Evolutionary conservation across 2,329 filamentous ascomycete genomes (phyloP), one percentile per base, ranked within the genome.

Genomic region (Camptophora hylomeconis): DNA sequence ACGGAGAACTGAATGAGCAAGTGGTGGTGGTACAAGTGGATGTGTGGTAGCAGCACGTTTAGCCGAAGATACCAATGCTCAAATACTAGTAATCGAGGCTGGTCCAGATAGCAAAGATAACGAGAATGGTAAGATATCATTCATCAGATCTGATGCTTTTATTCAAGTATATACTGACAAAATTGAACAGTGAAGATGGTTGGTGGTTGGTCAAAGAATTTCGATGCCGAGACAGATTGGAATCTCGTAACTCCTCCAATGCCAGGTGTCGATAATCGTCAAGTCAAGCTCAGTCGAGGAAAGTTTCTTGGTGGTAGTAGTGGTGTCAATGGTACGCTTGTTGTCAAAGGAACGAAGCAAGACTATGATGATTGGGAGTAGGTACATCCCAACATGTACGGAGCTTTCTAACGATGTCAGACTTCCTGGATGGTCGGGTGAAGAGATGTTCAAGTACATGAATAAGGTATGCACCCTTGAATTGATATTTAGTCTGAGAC

Each of bases 371-470:
- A 73, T 33, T 72, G 69, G 69, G 57, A 48, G 2, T 19, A 52
- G 4, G 68, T 64, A 3, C 69, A 66, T n/a, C 4, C 19, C 17
- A 20, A 8, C 8, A 20, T 8, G 19, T 8, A n/a, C 8, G 8
- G n/a, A 8, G 19, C 8, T 8, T 20, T n/a, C 19, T 8, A 20
- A 20, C 19, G 64, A 61, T 54, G 32, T 64, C 67, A n/a, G 61
- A 67, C 38, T 67, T 31, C 38, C 46, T 42, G 37, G 49, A 44
- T 39, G 69, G 68, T 63, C 56, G 31, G 67, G 69, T 3, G 61
- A 71, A 3, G 66, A 72, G 13, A 61, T 72, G 38, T 72, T 67
- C 35, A 51, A 48, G 8, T 69, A 64, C 30, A 73, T 72, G 64
- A 57, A 50, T 27, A 72, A 69, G 58, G 60, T 65, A 21, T 7